phyloP scores from a whole-genome alignment of 169 alveolate genomes.

The Babesia bigemina region DNA sequence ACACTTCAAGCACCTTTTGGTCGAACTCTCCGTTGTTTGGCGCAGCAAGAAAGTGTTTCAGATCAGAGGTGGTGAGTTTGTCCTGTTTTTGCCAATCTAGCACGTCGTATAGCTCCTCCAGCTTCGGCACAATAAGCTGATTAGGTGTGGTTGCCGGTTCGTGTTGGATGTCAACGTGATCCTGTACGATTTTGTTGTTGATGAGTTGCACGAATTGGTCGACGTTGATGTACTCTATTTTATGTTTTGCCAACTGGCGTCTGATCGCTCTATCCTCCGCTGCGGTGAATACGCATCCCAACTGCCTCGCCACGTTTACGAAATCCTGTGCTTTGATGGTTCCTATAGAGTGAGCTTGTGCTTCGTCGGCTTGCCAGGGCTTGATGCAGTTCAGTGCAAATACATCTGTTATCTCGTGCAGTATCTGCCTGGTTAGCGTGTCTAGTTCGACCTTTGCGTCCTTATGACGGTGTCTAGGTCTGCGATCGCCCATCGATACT shows the following conservation, averaged over 20 bases:
- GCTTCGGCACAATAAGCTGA: conserved; percentile 22
- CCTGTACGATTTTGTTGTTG: conserved; percentile 54
- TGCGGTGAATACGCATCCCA: conserved; percentile 63
- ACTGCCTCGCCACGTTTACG: conserved; percentile 61
- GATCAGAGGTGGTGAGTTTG: conserved; percentile 51
- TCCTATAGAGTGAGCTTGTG: conserved; percentile 21
- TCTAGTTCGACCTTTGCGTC: conserved; percentile 5
- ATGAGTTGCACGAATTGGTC: conserved; percentile 62
- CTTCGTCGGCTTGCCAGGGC: conserved; percentile 58
- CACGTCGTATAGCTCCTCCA: conserved; percentile 42
- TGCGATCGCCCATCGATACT: conserved; percentile 2
- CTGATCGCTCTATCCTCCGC: conserved; percentile 43
- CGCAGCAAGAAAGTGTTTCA: conserved; percentile 59
- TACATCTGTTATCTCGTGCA: conserved; percentile 44
- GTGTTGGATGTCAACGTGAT: conserved; percentile 26
- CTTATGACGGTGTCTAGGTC: not conserved
- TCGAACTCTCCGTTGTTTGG: conserved; percentile 64
- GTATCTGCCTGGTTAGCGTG: conserved; percentile 18
- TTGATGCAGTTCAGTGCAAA: conserved; percentile 59
- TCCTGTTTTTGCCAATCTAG: conserved; percentile 60
- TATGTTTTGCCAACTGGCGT: conserved; percentile 25
- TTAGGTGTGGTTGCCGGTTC: conserved; percentile 36
- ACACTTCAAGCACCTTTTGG: conserved; percentile 14
- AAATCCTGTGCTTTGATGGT: conserved; percentile 28
- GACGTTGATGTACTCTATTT: conserved; percentile 40